Conservation (phyloP, 2,329 filamentous ascomycete genomes). For the Fragosphaeria purpurea region DNA sequence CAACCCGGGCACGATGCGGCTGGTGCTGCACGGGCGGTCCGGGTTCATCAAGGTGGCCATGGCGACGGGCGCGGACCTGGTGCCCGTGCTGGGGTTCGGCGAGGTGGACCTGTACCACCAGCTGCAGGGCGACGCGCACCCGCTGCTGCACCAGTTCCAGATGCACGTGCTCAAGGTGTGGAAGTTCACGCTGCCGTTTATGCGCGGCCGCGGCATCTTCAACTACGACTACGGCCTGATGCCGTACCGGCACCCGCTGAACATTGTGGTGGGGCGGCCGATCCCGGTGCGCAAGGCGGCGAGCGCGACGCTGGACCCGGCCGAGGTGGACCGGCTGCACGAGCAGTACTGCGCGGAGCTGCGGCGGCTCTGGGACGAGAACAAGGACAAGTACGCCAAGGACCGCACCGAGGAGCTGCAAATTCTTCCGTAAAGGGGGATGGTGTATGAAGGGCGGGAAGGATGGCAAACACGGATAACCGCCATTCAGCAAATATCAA, state of each 20-base stretch:
- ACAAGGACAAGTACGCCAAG: slow-evolving; percentile 65
- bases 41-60: slow-evolving; percentile 93
- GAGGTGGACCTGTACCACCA: slow-evolving; percentile 97
- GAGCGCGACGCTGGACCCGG: slow-evolving; percentile 51
- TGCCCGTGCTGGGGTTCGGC: slow-evolving; percentile 85
- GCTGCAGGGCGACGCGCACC: slow-evolving; percentile 65
- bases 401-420: slow-evolving; percentile 55
- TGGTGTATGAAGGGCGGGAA: too few relatives aligned
- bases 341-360: slow-evolving; percentile 67
- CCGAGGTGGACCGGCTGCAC: slow-evolving; percentile 74
- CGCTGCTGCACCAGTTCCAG: slow-evolving; percentile 70
- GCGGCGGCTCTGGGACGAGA: slow-evolving; percentile 61
- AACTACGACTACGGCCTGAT: slow-evolving; percentile 97
- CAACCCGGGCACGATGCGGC: slow-evolving; percentile 62
- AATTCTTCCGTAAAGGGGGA: slow-evolving; percentile 34
- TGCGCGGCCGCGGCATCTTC: slow-evolving; percentile 86
- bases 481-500: too few relatives aligned
- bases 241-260: slow-evolving; percentile 81
- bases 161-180: slow-evolving; percentile 74
- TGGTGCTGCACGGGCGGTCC: slow-evolving; percentile 76
- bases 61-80: slow-evolving; percentile 82
- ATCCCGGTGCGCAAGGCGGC: slow-evolving; percentile 54
- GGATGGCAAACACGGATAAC: too few relatives aligned
- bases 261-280: slow-evolving; percentile 79
- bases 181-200: slow-evolving; percentile 86